Conservation (phyloP, 768 basidiomycete species). For the Xerocomellus chrysenteron region DNA sequence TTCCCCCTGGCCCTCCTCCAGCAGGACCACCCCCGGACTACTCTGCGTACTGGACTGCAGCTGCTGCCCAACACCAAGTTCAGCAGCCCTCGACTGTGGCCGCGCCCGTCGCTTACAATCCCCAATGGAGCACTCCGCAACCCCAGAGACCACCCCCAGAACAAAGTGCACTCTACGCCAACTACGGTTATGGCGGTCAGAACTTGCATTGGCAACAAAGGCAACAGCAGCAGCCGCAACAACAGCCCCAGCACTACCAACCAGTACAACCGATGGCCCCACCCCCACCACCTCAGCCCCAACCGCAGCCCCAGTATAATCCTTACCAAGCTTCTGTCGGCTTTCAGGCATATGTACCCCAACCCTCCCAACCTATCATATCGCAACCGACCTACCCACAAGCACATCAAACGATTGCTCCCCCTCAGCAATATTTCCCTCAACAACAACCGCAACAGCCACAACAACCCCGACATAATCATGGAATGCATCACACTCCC, state of each 20-base stretch:
- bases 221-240: constrained; percentile 59
- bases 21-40: constrained; percentile 74
- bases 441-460: constrained; percentile 40
- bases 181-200: constrained; percentile 86
- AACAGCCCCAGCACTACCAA: constrained; percentile 44
- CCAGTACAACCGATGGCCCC: constrained; percentile 52
- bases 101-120: constrained; percentile 52
- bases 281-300: constrained; percentile 55
- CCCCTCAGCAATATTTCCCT: constrained; percentile 42
- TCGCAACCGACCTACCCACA: constrained; percentile 51
- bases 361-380: constrained; percentile 51
- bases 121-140: constrained; percentile 67
- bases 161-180: constrained; percentile 84
- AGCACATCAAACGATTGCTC: constrained; percentile 34
- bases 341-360: constrained; percentile 67
- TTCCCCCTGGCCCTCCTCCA: constrained; percentile 79
- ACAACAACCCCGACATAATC: constrained; percentile 48
- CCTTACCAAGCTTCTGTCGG: constrained; percentile 72
- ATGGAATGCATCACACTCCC: constrained; percentile 56
- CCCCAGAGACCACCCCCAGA: constrained; percentile 69
- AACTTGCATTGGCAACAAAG: constrained; percentile 61
- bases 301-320: constrained; percentile 65
- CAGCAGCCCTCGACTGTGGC: constrained; percentile 32
- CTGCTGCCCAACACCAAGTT: constrained; percentile 48
- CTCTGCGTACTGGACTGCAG: constrained; percentile 72